Conservation (phyloP, 805 yeast genomes). For the Candida qinlingensis region DNA sequence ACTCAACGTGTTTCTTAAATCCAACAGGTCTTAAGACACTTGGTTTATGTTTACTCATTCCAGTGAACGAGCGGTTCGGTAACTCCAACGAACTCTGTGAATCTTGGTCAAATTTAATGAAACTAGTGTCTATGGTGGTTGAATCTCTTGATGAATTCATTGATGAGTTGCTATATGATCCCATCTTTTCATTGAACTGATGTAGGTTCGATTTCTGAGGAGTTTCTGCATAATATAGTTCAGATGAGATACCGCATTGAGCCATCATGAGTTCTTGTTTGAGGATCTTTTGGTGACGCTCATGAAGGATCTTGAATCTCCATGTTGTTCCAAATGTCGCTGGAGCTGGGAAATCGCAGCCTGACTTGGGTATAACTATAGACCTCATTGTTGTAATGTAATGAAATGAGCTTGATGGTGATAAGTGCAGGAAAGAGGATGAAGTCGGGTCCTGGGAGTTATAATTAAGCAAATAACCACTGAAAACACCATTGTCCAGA, state of each 20-base stretch:
- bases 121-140: background rate
- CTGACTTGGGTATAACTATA: too few relatives aligned
- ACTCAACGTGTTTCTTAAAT: too few relatives aligned
- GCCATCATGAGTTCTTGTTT: background rate
- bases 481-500: too few relatives aligned
- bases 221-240: background rate
- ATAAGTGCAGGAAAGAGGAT: too few relatives aligned
- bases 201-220: background rate
- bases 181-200: background rate
- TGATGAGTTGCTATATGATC: background rate
- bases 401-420: too few relatives aligned
- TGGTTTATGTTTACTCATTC: background rate
- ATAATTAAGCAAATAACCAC: too few relatives aligned
- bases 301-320: slow-evolving; percentile 18
- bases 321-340: slow-evolving; percentile 10
- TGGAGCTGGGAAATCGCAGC: too few relatives aligned
- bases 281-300: slow-evolving; percentile 8
- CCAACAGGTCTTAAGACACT: background rate
- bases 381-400: too few relatives aligned
- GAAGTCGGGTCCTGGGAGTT: too few relatives aligned
- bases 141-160: background rate
- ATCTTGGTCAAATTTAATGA: background rate
- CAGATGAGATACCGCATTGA: background rate
- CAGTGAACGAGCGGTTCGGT: background rate
- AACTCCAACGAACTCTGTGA: background rate